phyloP scores from a whole-genome alignment of 352 stramenopile genomes.

The Phytophthora fragariae region DNA sequence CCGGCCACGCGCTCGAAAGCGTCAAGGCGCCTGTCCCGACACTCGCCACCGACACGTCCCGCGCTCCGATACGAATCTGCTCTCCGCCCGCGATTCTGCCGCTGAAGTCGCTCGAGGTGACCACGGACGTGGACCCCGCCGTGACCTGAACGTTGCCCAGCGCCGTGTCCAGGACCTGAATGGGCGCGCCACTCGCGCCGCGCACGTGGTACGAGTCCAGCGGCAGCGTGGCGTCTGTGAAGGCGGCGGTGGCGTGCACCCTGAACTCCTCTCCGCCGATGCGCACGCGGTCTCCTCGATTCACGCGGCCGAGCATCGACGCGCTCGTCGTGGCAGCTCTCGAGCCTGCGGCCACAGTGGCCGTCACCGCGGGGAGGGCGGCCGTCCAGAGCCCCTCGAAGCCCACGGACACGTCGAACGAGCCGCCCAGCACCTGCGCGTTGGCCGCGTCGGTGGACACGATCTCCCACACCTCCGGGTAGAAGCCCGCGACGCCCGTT shows the following conservation, averaged over 20 bases:
- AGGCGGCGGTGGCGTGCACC: constrained; percentile 67
- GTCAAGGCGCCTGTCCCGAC: constrained; percentile 44
- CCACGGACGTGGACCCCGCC: constrained; percentile 38
- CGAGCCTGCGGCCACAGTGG: constrained; percentile 56
- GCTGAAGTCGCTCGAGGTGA: constrained; percentile 57
- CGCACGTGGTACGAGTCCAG: constrained; percentile 75
- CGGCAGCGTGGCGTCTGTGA: constrained; percentile 71
- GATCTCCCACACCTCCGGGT: constrained; percentile 76
- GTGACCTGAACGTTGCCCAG: constrained; percentile 69
- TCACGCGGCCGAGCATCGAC: constrained; percentile 72
- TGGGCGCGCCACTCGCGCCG: constrained; percentile 34
- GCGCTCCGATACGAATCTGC: constrained; percentile 63
- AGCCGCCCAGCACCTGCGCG: constrained; percentile 40
- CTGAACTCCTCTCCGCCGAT: constrained; percentile 70
- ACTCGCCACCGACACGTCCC: constrained; percentile 53
- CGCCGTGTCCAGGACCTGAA: constrained; percentile 68
- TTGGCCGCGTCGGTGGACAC: constrained; percentile 46
- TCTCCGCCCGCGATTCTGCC: constrained; percentile 45
- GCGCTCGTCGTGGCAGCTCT: constrained; percentile 48
- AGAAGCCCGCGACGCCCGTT: constrained; percentile 51
- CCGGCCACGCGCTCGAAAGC: constrained; percentile 57
- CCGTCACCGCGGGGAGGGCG: constrained; percentile 39
- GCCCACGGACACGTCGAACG: constrained; percentile 18
- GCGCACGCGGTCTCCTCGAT: constrained; percentile 64
- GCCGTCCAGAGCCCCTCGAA: constrained; percentile 66